Percentiles rank a stretch among this genome's conserved stretches.
Conservation (phyloP, 768 basidiomycete genomes). For the Termitomyces sp. region DNA sequence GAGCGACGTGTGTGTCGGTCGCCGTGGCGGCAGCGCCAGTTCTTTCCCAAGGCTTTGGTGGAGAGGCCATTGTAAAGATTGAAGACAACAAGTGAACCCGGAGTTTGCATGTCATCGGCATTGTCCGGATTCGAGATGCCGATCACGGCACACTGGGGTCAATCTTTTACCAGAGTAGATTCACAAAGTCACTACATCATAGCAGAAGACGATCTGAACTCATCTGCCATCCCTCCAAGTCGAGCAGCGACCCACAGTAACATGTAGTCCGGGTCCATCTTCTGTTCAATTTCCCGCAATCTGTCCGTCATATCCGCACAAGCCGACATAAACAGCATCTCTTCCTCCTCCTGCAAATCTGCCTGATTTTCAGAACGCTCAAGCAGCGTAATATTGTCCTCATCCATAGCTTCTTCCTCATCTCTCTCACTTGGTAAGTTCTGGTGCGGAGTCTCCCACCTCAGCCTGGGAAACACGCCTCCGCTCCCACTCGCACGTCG, state of each 20-base stretch:
- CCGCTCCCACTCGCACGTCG: slow-evolving; percentile 24
- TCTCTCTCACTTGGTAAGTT: background rate
- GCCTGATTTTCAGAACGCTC: background rate
- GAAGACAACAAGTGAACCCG: background rate
- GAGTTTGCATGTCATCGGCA: background rate
- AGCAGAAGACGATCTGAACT: background rate
- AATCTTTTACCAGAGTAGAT: background rate
- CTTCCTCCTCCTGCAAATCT: slow-evolving; percentile 9
- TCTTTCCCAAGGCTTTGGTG: slow-evolving; percentile 89
- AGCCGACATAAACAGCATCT: slow-evolving; percentile 15
- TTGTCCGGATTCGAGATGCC: background rate
- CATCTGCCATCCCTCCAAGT: slow-evolving; percentile 7
- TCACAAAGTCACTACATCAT: background rate
- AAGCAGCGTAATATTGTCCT: background rate
- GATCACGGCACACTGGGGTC: background rate
- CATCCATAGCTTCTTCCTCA: background rate
- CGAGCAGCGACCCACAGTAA: slow-evolving; percentile 17
- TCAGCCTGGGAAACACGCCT: slow-evolving; percentile 6
- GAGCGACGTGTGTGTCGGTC: slow-evolving; percentile 14
- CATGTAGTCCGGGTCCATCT: slow-evolving; percentile 18
- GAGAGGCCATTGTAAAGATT: slow-evolving; percentile 57
- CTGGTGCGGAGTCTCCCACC: background rate
- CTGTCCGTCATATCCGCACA: slow-evolving; percentile 14
- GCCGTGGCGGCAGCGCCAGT: slow-evolving; percentile 34
- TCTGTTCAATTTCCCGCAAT: slow-evolving; percentile 23